Percentiles rank a stretch among this genome's conserved stretches.
phyloP scores from a whole-genome alignment of 2,329 filamentous ascomycete species.

The Alternaria triticina region DNA sequence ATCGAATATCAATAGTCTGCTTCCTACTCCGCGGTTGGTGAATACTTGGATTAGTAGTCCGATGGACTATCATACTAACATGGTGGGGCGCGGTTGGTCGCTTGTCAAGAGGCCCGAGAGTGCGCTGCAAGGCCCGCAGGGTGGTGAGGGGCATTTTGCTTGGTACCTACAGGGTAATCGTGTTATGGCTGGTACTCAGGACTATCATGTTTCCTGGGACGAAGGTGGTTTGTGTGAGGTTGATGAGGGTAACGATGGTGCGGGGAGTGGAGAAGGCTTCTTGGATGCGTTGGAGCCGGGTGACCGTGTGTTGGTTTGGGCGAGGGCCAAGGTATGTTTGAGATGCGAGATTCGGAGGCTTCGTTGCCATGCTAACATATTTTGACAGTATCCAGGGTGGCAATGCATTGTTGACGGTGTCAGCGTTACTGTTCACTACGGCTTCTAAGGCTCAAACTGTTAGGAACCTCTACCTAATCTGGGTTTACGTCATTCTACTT shows the following conservation, averaged over 20 bases:
- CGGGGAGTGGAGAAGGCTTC: constrained; percentile 37
- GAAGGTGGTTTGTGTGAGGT: not conserved
- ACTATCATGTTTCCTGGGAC: constrained; percentile 32
- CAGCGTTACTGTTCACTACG: constrained; percentile 27
- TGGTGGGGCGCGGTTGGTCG: constrained; percentile 16
- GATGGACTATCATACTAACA: constrained; percentile 9
- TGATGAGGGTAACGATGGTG: constrained; percentile 27
- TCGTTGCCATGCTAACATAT: not conserved
- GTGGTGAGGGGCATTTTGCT: constrained; percentile 28
- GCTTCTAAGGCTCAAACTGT: constrained; percentile 9
- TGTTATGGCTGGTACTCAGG: constrained; percentile 19
- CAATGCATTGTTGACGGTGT: constrained; percentile 31
- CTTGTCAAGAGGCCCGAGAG: constrained; percentile 26
- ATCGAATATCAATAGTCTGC: not conserved
- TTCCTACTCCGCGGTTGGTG: constrained; percentile 9
- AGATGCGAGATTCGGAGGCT: not conserved
- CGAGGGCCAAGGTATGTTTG: constrained; percentile 39
- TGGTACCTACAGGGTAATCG: constrained; percentile 45
- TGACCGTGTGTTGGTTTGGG: constrained; percentile 40
- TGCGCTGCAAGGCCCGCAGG: constrained; percentile 28
- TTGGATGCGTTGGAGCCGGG: constrained; percentile 31
- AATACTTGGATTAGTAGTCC: constrained; percentile 1
- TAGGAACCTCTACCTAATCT: not conserved
- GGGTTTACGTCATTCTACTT: not conserved
- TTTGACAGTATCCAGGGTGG: constrained; percentile 37